Conservation (phyloP, 768 basidiomycete species). For the Exidia glandulosa region DNA sequence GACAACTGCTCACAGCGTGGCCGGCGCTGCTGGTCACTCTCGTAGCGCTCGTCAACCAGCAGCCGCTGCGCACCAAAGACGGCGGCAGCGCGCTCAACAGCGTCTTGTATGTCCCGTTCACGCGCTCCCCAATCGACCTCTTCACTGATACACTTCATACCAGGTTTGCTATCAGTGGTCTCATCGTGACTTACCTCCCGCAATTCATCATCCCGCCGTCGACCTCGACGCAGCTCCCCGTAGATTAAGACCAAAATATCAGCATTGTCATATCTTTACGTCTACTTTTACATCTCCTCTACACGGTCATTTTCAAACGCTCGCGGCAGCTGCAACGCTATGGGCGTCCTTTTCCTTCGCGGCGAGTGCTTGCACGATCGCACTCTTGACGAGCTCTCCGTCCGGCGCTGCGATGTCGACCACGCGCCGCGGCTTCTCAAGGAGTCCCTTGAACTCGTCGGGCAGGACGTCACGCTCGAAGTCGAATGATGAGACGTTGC, state of each 20-base stretch:
- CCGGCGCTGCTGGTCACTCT: slow-evolving; percentile 52
- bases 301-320: neutral
- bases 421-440: slow-evolving; percentile 67
- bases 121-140: neutral
- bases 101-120: slow-evolving; percentile 44
- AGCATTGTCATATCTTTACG: too few relatives aligned
- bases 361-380: slow-evolving; percentile 36
- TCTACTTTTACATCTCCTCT: too few relatives aligned
- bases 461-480: slow-evolving; percentile 79
- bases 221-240: slow-evolving; percentile 34
- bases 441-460: slow-evolving; percentile 67
- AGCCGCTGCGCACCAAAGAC: slow-evolving; percentile 62
- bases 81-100: slow-evolving; percentile 39
- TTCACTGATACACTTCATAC: neutral
- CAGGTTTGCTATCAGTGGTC: slow-evolving; percentile 37
- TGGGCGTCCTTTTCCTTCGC: neutral
- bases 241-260: neutral
- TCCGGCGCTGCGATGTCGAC: slow-evolving; percentile 63
- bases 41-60: slow-evolving; percentile 50
- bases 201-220: slow-evolving; percentile 31
- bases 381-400: slow-evolving; percentile 62
- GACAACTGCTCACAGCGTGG: slow-evolving; percentile 38
- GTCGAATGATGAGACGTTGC: slow-evolving; percentile 41
- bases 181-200: slow-evolving; percentile 42
- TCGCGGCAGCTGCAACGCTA: neutral